Conservation (phyloP, 805 yeast genomes). For the Yamadazyma sp. region DNA sequence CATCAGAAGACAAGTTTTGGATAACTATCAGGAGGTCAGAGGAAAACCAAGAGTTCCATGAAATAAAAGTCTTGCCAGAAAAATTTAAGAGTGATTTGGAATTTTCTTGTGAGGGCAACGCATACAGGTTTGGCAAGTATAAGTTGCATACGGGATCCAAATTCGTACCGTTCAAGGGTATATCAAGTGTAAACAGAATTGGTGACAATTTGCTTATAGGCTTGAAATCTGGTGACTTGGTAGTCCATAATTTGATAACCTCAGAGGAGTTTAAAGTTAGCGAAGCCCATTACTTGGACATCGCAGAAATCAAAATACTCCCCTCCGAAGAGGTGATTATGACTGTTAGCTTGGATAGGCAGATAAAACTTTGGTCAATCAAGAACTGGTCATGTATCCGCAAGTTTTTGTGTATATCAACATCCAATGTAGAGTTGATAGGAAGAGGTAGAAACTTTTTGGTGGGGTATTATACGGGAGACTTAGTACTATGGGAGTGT, state of each 20-base stretch:
- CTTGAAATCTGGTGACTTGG: constrained; percentile 15
- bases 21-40: constrained; percentile 31
- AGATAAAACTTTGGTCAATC: constrained; percentile 61
- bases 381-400: constrained; percentile 43
- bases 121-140: constrained; percentile 4
- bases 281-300: constrained; percentile 52
- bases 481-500: constrained; percentile 68
- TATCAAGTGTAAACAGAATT: constrained; percentile 9
- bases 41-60: constrained; percentile 15
- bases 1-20: constrained; percentile 41
- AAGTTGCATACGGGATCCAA: constrained; percentile 7
- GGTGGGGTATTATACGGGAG: constrained; percentile 55
- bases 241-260: constrained; percentile 12
- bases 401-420: constrained; percentile 50
- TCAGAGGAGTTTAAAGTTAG: constrained; percentile 6
- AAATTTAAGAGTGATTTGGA: constrained; percentile 4
- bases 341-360: constrained; percentile 59
- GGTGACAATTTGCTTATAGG: constrained; percentile 16
- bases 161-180: constrained; percentile 6
- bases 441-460: constrained; percentile 70
- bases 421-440: constrained; percentile 44
- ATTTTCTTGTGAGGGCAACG: not conserved
- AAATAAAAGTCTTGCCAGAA: constrained; percentile 1
- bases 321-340: constrained; percentile 65
- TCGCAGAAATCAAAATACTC: constrained; percentile 48